Conservation (phyloP, 176 grass and related monocot species). For the Aegilops umbellulata region DNA sequence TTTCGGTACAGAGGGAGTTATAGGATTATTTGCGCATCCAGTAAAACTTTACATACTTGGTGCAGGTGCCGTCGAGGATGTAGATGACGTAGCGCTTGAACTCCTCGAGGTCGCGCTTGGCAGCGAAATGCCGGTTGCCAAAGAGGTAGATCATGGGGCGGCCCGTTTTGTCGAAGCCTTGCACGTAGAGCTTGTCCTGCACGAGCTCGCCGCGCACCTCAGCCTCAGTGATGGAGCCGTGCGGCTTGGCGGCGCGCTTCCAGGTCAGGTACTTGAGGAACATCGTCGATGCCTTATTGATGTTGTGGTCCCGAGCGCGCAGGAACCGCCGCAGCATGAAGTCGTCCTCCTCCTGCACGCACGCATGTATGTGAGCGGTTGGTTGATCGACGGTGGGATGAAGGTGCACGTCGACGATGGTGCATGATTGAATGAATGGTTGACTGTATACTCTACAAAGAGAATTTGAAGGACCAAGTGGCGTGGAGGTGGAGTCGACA, state of each 20-base stretch:
- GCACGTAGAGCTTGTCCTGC: slow-evolving; percentile 55
- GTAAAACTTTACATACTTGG: neutral
- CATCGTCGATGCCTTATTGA: slow-evolving; percentile 54
- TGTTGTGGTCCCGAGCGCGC: slow-evolving; percentile 36
- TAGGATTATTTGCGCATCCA: no score
- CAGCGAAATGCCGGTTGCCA: slow-evolving; percentile 36
- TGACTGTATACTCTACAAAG: neutral
- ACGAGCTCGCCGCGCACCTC: slow-evolving; percentile 52
- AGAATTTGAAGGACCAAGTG: neutral
- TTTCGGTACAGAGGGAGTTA: no score
- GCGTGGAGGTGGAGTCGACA: neutral
- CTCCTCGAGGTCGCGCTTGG: slow-evolving; percentile 50
- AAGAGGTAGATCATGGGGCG: slow-evolving; percentile 45
- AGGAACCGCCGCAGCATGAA: slow-evolving; percentile 56
- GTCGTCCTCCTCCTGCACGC: slow-evolving; percentile 57
- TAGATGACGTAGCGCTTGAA: slow-evolving; percentile 51
- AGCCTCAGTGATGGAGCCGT: slow-evolving; percentile 33
- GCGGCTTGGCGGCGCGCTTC: slow-evolving; percentile 47
- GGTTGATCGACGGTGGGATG: neutral
- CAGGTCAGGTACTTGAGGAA: slow-evolving; percentile 62
- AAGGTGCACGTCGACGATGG: no score
- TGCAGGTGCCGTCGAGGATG: slow-evolving; percentile 45
- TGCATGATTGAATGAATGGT: neutral
- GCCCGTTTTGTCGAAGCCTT: slow-evolving; percentile 49
- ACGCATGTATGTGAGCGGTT: neutral